Conservation (phyloP, 305 asterid genomes). For the Rubia peregrina region DNA sequence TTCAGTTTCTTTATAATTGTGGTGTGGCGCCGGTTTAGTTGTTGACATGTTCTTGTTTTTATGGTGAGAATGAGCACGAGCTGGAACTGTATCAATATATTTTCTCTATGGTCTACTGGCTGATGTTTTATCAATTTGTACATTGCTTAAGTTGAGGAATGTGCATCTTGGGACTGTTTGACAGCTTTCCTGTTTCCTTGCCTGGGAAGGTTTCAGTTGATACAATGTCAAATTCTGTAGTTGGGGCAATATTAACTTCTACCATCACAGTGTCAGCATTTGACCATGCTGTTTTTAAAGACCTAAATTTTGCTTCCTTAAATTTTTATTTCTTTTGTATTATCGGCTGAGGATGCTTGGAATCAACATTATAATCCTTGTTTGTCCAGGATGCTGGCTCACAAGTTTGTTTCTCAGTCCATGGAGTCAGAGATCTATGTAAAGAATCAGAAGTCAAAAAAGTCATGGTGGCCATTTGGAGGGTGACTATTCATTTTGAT, state of each 20-base stretch:
- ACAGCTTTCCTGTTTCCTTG: neutral
- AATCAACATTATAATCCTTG: conserved; percentile 11
- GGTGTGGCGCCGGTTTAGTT: neutral
- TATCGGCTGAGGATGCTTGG: neutral
- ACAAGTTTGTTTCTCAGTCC: conserved; percentile 86
- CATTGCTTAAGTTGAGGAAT: neutral
- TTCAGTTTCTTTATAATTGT: neutral
- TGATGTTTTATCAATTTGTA: neutral
- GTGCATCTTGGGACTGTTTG: neutral
- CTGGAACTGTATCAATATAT: neutral
- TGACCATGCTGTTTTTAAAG: neutral
- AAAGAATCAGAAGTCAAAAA: conserved; percentile 53
- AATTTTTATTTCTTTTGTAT: neutral
- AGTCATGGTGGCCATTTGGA: conserved; percentile 97
- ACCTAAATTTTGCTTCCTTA: neutral
- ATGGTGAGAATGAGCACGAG: neutral
- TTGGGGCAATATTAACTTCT: neutral
- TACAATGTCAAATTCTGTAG: neutral
- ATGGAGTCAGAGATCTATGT: conserved; percentile 45
- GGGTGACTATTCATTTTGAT: conserved; percentile 39
- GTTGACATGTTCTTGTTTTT: neutral
- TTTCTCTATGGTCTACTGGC: neutral
- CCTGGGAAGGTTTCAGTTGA: neutral
- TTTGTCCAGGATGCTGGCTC: conserved; percentile 88
- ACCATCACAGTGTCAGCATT: neutral